Evolutionary conservation across 768 basidiomycete genomes (phyloP), one percentile per base, ranked within the genome.

Genomic region (Psilocybe cubensis): DNA sequence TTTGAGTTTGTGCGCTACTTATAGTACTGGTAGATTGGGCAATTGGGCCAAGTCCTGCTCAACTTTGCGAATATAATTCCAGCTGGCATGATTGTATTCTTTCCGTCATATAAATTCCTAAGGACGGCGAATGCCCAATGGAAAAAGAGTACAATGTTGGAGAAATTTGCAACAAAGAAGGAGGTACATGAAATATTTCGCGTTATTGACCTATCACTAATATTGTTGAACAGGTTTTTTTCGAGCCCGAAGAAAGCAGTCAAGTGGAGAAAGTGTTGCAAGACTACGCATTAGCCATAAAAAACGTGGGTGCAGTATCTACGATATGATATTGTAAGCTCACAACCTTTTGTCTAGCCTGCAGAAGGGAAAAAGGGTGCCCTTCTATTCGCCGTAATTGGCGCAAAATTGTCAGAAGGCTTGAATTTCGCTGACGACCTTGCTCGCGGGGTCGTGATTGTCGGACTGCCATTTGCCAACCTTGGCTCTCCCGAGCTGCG

Each of bases 351-450:
- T 25, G 20, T 28, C 1, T 45, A 63, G 63, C 56, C 61, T 25
- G 38, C 59, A 20, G 60, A 66, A n/a, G 66, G 60, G 17, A 76
- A 75, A 58, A 73, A 68, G 70, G 94, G 94, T 14, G 92, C 93
- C 2, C 70, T 99, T 35, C 76, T 99, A 4, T 88, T 98, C 54
- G 96, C 97, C 2, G 97, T 98, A 9, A 89, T 98, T 24, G 96
- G 96, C 17, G 96, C 95, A 24, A 98, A 98, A 69, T 82, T 99
- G n/a, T 96, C 94, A 0, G 97, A 99, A 73, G 96, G 96, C 7
- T 70, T 88, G 35, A 88, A 88, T 64, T 89, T 89, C 65, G 81
- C 86, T 18, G 90, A 94, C 68, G 82, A 87, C 46, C 83, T 93
- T 14, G 94, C 95, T 2, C 88, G 95, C 27, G 89, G 87, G 10